These are phyloP conservation scores for Jaapia argillacea DNA, from an alignment of 768 basidiomycete species.

Conservation along the genomic window DNA sequence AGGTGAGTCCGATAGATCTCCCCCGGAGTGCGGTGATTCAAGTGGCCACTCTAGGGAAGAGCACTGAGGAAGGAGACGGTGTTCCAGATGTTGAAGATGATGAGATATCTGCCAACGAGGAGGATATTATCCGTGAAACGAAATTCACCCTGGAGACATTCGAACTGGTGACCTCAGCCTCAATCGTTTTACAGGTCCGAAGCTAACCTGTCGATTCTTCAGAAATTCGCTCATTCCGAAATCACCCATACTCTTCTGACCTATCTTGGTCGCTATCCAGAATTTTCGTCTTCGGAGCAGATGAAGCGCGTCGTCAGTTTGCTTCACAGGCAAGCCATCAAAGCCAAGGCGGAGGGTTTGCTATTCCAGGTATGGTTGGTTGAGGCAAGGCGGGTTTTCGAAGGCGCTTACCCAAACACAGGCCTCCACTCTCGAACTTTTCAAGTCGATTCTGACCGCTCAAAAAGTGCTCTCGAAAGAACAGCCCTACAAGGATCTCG, in stretches of 20 bases:
- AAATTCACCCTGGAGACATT: constrained; percentile 89
- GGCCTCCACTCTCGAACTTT: constrained; percentile 85
- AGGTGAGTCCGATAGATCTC: too few species aligned
- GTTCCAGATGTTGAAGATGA: constrained; percentile 65
- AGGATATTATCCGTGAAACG: constrained; percentile 69
- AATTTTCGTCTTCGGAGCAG: constrained; percentile 68
- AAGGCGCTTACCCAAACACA: constrained; percentile 29
- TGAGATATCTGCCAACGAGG: constrained; percentile 47
- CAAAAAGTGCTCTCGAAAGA: constrained; percentile 71
- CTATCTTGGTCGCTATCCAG: constrained; percentile 78
- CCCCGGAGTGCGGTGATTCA: constrained; percentile 12
- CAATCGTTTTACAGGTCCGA: constrained; percentile 7
- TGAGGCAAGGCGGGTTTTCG: constrained; percentile 5
- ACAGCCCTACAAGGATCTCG: constrained; percentile 73
- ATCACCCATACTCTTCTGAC: constrained; percentile 76
- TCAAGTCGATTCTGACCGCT: constrained; percentile 79
- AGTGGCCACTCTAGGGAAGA: constrained; percentile 22
- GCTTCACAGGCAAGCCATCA: constrained; percentile 85
- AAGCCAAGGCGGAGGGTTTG: constrained; percentile 85
- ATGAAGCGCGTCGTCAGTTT: constrained; percentile 87
- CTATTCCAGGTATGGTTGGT: constrained; percentile 82
- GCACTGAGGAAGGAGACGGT: constrained; percentile 42
- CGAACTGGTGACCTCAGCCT: constrained; percentile 64
- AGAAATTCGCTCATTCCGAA: constrained; percentile 89
- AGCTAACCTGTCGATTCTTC: constrained; percentile 1